Evolutionary conservation across 1,284 basidiomycete genomes (phyloP).

Genomic region (Filobasidium uniguttulatum): DNA sequence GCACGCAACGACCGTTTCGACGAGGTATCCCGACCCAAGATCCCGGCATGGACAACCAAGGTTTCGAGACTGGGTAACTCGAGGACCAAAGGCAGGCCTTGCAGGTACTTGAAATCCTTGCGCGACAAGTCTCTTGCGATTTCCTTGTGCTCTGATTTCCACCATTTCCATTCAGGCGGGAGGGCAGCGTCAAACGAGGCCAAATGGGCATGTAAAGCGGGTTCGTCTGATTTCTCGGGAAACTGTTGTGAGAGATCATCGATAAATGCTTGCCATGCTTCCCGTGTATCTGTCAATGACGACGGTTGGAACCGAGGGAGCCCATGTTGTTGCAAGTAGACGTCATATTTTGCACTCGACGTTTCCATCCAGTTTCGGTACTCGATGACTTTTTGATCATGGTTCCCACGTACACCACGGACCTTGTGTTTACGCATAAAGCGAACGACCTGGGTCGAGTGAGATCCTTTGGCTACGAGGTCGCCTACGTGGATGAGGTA

Average conservation of each 20-base stretch:
- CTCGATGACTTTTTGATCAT: slow-evolving; percentile 73
- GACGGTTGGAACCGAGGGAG: no score
- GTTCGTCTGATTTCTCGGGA: background rate
- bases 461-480: slow-evolving; percentile 55
- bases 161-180: slow-evolving; percentile 48
- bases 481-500: slow-evolving; percentile 68
- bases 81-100: slow-evolving; percentile 54
- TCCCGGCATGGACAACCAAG: slow-evolving; percentile 68
- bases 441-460: slow-evolving; percentile 50
- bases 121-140: slow-evolving; percentile 52
- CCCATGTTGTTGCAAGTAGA: no score
- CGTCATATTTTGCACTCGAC: no score
- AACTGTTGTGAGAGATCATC: slow-evolving; percentile 1
- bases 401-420: slow-evolving; percentile 72
- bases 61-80: slow-evolving; percentile 63
- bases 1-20: slow-evolving; percentile 27
- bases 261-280: slow-evolving; percentile 7
- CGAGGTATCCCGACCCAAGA: slow-evolving; percentile 56
- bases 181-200: slow-evolving; percentile 2
- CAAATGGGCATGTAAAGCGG: slow-evolving; percentile 1
- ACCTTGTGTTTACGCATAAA: slow-evolving; percentile 51
- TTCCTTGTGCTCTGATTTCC: slow-evolving; percentile 60
- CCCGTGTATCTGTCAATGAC: background rate
- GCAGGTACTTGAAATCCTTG: slow-evolving; percentile 53
- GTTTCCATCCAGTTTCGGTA: slow-evolving; percentile 74